Percentiles rank a stretch among this genome's conserved stretches.
phyloP scores from a whole-genome alignment of 805 yeast genomes.

The Metschnikowia sp. region DNA sequence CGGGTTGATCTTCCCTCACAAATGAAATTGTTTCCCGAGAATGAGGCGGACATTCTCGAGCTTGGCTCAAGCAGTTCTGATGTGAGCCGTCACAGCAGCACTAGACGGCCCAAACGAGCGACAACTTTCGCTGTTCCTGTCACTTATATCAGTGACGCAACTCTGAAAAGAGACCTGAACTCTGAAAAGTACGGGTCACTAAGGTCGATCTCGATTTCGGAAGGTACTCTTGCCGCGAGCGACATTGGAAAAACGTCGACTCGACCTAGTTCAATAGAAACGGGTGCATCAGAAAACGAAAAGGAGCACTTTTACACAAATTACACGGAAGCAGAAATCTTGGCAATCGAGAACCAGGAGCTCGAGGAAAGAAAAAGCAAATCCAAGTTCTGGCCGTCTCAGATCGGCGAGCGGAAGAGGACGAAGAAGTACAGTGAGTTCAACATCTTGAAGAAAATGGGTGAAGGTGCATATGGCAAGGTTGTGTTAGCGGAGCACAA shows the following conservation, averaged over 20 bases:
- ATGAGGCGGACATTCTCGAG: slow-evolving; percentile 30
- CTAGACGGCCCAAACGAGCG: slow-evolving; percentile 27
- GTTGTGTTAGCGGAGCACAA: slow-evolving; percentile 76
- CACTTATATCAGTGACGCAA: slow-evolving; percentile 12
- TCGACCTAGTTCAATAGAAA: slow-evolving; percentile 9
- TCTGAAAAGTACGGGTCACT: slow-evolving; percentile 1
- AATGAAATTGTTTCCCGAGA: slow-evolving; percentile 42
- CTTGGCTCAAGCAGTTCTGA: slow-evolving; percentile 26
- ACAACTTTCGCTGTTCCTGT: slow-evolving; percentile 30
- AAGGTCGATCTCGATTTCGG: slow-evolving; percentile 5
- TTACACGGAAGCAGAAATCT: slow-evolving; percentile 41
- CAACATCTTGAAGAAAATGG: slow-evolving; percentile 69
- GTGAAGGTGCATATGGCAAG: slow-evolving; percentile 96
- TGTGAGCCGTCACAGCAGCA: slow-evolving; percentile 33
- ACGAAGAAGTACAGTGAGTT: slow-evolving; percentile 72
- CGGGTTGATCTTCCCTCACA: slow-evolving; percentile 51
- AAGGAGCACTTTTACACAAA: slow-evolving; percentile 18
- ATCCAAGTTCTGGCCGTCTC: slow-evolving; percentile 47
- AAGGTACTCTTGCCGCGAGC: slow-evolving; percentile 7
- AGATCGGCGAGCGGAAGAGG: slow-evolving; percentile 64
- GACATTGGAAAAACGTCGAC: slow-evolving; percentile 5
- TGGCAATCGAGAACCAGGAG: slow-evolving; percentile 44
- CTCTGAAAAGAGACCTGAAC: not conserved
- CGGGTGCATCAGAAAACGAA: slow-evolving; percentile 8
- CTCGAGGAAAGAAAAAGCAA: slow-evolving; percentile 32